These are phyloP conservation scores for Zygnema circumcarinatum DNA, from an alignment of 139 green algal species.

Conservation along the genomic window DNA sequence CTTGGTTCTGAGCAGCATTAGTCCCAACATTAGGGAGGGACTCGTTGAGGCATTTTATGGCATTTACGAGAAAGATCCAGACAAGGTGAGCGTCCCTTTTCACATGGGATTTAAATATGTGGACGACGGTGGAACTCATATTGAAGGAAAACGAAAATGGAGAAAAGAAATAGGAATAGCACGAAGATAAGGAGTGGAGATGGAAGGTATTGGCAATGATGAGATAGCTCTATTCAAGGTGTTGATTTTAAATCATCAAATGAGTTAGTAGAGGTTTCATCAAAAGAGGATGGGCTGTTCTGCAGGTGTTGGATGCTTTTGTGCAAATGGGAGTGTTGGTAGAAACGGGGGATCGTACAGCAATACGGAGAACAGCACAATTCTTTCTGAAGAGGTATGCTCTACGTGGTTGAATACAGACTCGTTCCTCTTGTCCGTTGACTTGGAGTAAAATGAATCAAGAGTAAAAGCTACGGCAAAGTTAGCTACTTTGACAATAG, in stretches of 20 bases:
- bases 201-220: too few species aligned
- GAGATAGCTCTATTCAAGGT: too few species aligned
- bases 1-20: constrained; percentile 43
- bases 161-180: too few species aligned
- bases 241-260: too few species aligned
- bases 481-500: neutral
- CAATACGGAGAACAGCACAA: constrained; percentile 88
- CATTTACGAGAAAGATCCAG: constrained; percentile 89
- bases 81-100: constrained; percentile 62
- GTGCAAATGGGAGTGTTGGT: constrained; percentile 92
- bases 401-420: neutral
- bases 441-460: neutral
- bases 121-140: too few species aligned
- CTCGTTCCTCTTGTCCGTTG: neutral
- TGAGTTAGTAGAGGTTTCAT: too few species aligned
- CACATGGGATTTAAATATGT: too few species aligned
- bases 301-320: constrained; percentile 80
- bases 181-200: too few species aligned
- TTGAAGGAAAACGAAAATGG: too few species aligned
- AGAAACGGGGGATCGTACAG: constrained; percentile 77
- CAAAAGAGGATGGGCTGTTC: too few species aligned
- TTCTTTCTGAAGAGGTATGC: constrained; percentile 89
- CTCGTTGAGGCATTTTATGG: constrained; percentile 98
- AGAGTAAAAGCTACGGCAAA: too few species aligned
- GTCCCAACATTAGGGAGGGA: constrained; percentile 63